These are phyloP conservation scores for Digitaria exilis DNA, from an alignment of 202 grass and related monocot genomes.

Conservation along the genomic window DNA sequence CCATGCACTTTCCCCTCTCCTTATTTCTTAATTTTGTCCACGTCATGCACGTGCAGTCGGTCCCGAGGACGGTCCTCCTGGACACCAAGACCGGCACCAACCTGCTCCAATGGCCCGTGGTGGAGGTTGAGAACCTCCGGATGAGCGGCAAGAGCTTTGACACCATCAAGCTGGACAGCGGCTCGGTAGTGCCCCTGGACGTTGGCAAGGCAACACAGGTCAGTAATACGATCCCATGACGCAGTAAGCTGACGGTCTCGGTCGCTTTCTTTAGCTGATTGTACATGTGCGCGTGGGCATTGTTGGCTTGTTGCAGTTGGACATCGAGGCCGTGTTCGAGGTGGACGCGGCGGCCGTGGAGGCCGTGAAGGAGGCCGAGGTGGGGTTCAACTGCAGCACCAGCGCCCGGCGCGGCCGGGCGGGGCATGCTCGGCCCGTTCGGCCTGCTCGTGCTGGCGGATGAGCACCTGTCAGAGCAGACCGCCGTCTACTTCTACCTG, in stretches of 20 bases:
- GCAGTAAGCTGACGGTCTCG: no score
- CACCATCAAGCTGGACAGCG: constrained; percentile 39
- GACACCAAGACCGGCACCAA: constrained; percentile 80
- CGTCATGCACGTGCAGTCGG: constrained; percentile 38
- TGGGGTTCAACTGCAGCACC: constrained; percentile 67
- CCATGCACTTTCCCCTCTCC: background rate
- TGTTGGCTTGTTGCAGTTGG: constrained; percentile 68
- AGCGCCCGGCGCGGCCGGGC: constrained; percentile 60
- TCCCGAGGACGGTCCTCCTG: constrained; percentile 72
- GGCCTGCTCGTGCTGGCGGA: constrained; percentile 89
- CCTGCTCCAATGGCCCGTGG: constrained; percentile 92
- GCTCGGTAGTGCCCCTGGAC: constrained; percentile 60
- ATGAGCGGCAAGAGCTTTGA: constrained; percentile 47
- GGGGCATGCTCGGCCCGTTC: constrained; percentile 70
- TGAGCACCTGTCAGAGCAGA: constrained; percentile 59
- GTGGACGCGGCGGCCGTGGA: constrained; percentile 37
- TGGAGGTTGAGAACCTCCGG: constrained; percentile 83
- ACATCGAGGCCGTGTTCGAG: constrained; percentile 78
- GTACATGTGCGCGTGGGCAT: no score
- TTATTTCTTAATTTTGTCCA: no score
- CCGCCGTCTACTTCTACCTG: constrained; percentile 81
- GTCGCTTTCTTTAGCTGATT: no score
- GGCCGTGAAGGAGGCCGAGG: constrained; percentile 14
- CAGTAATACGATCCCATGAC: background rate
- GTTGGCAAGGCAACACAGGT: constrained; percentile 62